Conservation (phyloP, 495 filamentous ascomycete species). For the Aspergillus homomorphus region DNA sequence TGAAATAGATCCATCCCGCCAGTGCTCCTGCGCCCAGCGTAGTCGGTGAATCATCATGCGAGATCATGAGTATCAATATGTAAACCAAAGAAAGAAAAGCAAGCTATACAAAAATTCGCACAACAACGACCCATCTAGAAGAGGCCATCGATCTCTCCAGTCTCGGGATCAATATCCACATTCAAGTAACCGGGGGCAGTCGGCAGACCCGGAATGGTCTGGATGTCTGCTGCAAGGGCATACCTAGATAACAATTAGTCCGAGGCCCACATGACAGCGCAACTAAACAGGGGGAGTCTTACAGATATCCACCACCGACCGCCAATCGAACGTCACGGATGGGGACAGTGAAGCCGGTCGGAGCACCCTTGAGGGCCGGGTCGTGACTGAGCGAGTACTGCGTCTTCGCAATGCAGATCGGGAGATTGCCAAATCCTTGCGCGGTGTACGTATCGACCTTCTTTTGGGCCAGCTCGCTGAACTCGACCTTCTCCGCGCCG, state of each 20-base stretch:
- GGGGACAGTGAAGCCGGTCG: constrained; percentile 90
- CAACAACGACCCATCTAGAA: constrained; percentile 55
- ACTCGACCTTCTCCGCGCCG: constrained; percentile 84
- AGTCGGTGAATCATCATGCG: background rate
- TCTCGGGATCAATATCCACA: constrained; percentile 89
- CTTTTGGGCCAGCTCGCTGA: constrained; percentile 89
- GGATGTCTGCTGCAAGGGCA: constrained; percentile 93
- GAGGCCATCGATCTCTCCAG: constrained; percentile 91
- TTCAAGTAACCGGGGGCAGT: constrained; percentile 96
- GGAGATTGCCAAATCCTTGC: constrained; percentile 88
- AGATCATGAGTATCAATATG: background rate
- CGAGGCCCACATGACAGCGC: constrained; percentile 10
- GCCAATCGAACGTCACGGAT: constrained; percentile 93
- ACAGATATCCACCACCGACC: constrained; percentile 88
- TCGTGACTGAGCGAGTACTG: constrained; percentile 97
- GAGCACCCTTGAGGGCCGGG: constrained; percentile 91
- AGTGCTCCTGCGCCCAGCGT: constrained; percentile 2
- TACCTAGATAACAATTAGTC: constrained; percentile 54
- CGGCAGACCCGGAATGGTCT: constrained; percentile 94
- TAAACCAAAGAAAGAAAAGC: background rate
- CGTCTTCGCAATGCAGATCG: constrained; percentile 96
- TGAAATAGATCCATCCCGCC: constrained; percentile 13
- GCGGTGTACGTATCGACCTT: constrained; percentile 93
- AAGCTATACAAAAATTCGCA: background rate
- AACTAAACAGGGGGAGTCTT: constrained; percentile 33